Conservation (phyloP, 306 rosid species). For the Oemleria cerasiformis region DNA sequence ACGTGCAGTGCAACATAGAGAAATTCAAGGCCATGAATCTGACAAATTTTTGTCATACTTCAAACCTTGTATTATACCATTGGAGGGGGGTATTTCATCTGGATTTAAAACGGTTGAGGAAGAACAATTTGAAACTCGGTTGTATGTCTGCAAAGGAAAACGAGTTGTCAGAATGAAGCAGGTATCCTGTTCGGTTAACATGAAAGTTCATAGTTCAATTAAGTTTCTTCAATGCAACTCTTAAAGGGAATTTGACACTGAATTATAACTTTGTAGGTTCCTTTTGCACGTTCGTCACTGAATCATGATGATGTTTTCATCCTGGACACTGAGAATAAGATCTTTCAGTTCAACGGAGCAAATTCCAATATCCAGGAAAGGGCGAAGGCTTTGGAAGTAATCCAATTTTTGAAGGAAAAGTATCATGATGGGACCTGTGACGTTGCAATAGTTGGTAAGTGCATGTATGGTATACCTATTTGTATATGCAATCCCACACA, state of each 20-base stretch:
- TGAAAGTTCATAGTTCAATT: constrained; percentile 23
- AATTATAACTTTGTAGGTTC: constrained; percentile 60
- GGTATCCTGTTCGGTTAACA: constrained; percentile 43
- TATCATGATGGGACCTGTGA: constrained; percentile 81
- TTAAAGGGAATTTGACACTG: constrained; percentile 24
- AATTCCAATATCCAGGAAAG: constrained; percentile 98
- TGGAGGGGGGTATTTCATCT: constrained; percentile 89
- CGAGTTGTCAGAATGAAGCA: constrained; percentile 98
- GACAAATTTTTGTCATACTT: constrained; percentile 97
- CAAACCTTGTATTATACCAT: constrained; percentile 94
- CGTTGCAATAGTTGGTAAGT: constrained; percentile 98
- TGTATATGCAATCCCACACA: not conserved
- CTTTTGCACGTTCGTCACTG: constrained; percentile 92
- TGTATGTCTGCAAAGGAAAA: constrained; percentile 91
- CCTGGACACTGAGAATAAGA: constrained; percentile 76
- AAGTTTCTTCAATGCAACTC: constrained; percentile 22
- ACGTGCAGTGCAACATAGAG: constrained; percentile 96
- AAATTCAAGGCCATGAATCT: constrained; percentile 94
- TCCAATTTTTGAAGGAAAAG: constrained; percentile 90
- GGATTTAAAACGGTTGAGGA: constrained; percentile 80
- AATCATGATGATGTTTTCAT: constrained; percentile 98
- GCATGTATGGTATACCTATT: constrained; percentile 4
- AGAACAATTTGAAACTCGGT: constrained; percentile 79
- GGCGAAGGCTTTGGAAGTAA: constrained; percentile 95
- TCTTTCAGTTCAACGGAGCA: constrained; percentile 96